A percentile compares a stretch with the other conserved stretches of the same genome.
These are phyloP conservation scores for Halteria grandinella DNA, from an alignment of 73 alveolate genomes.

Conservation along the genomic window DNA sequence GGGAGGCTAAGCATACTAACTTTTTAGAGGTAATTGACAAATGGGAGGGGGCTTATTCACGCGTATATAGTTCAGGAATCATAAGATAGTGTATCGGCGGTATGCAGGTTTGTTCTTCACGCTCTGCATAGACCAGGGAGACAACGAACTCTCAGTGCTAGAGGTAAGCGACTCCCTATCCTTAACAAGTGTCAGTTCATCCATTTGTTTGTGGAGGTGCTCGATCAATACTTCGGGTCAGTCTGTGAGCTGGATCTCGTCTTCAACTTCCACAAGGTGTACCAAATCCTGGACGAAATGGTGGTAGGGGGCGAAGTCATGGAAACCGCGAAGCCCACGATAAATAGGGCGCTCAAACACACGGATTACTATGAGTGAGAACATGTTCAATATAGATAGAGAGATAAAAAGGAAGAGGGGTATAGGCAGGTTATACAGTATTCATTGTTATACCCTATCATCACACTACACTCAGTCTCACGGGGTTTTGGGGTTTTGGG, in stretches of 20 bases:
- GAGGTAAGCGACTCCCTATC: constrained; percentile 53
- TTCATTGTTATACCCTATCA: no score
- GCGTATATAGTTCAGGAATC: constrained; percentile 75
- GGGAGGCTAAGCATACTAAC: constrained; percentile 95
- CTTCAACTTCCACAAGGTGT: constrained; percentile 96
- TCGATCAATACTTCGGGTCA: constrained; percentile 94
- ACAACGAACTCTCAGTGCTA: constrained; percentile 91
- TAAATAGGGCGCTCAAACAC: neutral
- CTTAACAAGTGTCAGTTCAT: constrained; percentile 63
- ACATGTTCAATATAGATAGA: neutral
- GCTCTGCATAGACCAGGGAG: constrained; percentile 94
- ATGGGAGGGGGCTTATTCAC: neutral
- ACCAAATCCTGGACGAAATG: constrained; percentile 93
- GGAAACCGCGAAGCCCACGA: constrained; percentile 82
- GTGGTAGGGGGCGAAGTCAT: constrained; percentile 87
- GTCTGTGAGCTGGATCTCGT: constrained; percentile 96
- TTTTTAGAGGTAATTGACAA: constrained; percentile 80
- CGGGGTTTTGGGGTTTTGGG: no score
- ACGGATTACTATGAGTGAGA: constrained; percentile 43
- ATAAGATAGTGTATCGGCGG: constrained; percentile 92
- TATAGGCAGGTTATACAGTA: no score
- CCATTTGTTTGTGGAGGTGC: constrained; percentile 94
- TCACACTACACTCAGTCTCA: no score
- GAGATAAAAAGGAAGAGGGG: no score
- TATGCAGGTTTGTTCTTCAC: constrained; percentile 98